phyloP scores from a whole-genome alignment of 2,329 filamentous ascomycete genomes.

The Talaromyces pinophilus region DNA sequence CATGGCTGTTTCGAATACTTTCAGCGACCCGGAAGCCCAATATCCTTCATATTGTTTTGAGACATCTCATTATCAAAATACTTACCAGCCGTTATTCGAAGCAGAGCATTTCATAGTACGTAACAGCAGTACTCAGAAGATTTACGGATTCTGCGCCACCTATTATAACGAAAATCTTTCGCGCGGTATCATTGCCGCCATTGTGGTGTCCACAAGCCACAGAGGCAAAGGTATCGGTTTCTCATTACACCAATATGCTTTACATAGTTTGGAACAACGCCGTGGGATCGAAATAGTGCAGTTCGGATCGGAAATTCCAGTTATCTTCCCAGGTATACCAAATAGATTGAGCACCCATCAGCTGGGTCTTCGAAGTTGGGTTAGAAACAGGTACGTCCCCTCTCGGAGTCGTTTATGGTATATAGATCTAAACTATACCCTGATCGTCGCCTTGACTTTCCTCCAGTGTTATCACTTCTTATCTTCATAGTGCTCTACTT shows the following conservation, averaged over 20 bases:
- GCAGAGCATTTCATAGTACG: conserved; percentile 18
- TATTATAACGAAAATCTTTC: conserved; percentile 18
- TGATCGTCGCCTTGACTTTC: background rate
- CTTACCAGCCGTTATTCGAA: conserved; percentile 17
- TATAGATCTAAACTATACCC: background rate
- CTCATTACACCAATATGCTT: conserved; percentile 21
- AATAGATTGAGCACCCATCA: conserved; percentile 22
- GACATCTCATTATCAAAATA: conserved; percentile 12
- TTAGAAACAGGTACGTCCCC: conserved; percentile 18
- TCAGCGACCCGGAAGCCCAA: conserved; percentile 22
- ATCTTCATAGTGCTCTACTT: background rate
- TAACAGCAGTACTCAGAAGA: conserved; percentile 21
- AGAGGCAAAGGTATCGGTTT: conserved; percentile 20
- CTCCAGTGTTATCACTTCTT: background rate
- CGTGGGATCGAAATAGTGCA: conserved; percentile 18
- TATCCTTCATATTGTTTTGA: conserved; percentile 24
- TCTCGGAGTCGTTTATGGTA: background rate
- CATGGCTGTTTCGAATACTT: conserved; percentile 21
- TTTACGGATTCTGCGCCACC: conserved; percentile 23
- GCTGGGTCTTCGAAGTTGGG: conserved; percentile 20
- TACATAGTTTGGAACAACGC: conserved; percentile 12
- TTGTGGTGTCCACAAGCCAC: conserved; percentile 20
- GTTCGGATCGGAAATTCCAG: conserved; percentile 21
- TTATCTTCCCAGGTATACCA: conserved; percentile 20
- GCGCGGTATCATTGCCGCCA: conserved; percentile 18